Evolutionary conservation across 352 stramenopile species (phyloP).

Genomic region (Globisporangium yorkense): DNA sequence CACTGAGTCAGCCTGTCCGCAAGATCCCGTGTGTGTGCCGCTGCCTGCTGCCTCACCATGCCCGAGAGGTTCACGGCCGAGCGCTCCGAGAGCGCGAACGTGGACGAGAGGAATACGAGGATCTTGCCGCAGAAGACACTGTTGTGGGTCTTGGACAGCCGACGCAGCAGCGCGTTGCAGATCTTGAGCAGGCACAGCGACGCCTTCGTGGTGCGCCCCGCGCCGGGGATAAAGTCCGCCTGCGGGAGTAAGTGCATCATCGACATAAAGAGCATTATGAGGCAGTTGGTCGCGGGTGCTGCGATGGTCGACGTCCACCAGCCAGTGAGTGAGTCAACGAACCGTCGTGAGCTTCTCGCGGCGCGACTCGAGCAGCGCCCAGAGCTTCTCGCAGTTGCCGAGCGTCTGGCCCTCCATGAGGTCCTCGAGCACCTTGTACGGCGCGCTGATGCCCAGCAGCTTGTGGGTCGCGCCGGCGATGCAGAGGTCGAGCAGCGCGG

Average conservation of each 20-base stretch:
- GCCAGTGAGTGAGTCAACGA: background rate
- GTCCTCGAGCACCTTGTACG: slow-evolving; percentile 84
- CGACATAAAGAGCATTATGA: too few species aligned
- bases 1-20: too few species aligned
- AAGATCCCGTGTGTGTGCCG: too few species aligned
- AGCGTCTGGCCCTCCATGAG: slow-evolving; percentile 86
- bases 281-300: too few species aligned
- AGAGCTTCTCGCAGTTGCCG: slow-evolving; percentile 80
- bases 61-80: slow-evolving; percentile 80
- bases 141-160: slow-evolving; percentile 86
- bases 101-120: slow-evolving; percentile 83
- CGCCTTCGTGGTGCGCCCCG: slow-evolving; percentile 64
- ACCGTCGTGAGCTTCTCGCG: slow-evolving; percentile 68
- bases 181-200: slow-evolving; percentile 76
- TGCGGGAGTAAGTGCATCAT: slow-evolving; percentile 8
- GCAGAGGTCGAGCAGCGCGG: slow-evolving; percentile 71
- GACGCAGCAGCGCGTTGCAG: slow-evolving; percentile 80
- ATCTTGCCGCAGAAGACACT: slow-evolving; percentile 89
- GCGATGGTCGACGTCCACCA: too few species aligned
- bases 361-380: slow-evolving; percentile 73
- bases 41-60: slow-evolving; percentile 26
- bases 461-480: slow-evolving; percentile 69
- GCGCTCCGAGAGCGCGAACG: slow-evolving; percentile 77
- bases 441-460: slow-evolving; percentile 58
- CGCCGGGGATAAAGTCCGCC: slow-evolving; percentile 60